Conservation (phyloP, 106 monocot species). For the Narthecium ossifragum region DNA sequence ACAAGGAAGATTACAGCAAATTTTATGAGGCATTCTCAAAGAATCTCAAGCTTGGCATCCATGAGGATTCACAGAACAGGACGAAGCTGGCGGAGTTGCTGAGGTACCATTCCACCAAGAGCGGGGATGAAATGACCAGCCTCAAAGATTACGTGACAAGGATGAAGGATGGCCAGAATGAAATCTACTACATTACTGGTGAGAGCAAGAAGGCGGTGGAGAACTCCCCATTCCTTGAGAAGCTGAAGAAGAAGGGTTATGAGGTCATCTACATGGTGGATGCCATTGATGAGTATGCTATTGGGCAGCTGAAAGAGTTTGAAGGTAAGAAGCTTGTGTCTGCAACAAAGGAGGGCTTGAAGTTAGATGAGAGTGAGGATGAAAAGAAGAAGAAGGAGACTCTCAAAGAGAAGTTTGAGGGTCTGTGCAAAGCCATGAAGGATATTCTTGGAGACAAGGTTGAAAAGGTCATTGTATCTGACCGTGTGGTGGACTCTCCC, state of each 20-base stretch:
- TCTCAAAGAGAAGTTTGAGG: slow-evolving; percentile 63
- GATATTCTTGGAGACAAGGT: slow-evolving; percentile 71
- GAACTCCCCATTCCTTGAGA: slow-evolving; percentile 82
- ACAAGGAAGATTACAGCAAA: slow-evolving; percentile 83
- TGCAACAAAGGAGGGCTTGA: slow-evolving; percentile 70
- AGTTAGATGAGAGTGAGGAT: slow-evolving; percentile 66
- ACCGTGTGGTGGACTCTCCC: slow-evolving; percentile 71
- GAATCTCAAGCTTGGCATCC: slow-evolving; percentile 80
- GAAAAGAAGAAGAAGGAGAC: slow-evolving; percentile 71
- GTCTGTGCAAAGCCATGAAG: slow-evolving; percentile 73
- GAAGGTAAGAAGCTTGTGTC: slow-evolving; percentile 78
- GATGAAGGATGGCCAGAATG: slow-evolving; percentile 83
- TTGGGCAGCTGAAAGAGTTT: slow-evolving; percentile 73
- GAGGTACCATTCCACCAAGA: slow-evolving; percentile 81
- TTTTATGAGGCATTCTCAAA: slow-evolving; percentile 84
- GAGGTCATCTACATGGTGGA: slow-evolving; percentile 79
- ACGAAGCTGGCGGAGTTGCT: slow-evolving; percentile 57
- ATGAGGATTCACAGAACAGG: slow-evolving; percentile 65
- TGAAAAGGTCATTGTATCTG: slow-evolving; percentile 73
- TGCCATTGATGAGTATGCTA: slow-evolving; percentile 72
- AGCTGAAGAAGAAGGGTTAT: slow-evolving; percentile 68
- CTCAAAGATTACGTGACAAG: slow-evolving; percentile 77
- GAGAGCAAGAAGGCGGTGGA: slow-evolving; percentile 87
- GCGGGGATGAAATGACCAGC: slow-evolving; percentile 75
- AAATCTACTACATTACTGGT: slow-evolving; percentile 76